A percentile compares a stretch with the other conserved stretches of the same genome.
phyloP scores from a whole-genome alignment of 2,329 filamentous ascomycete genomes.

The Ophioceras dolichostomum region DNA sequence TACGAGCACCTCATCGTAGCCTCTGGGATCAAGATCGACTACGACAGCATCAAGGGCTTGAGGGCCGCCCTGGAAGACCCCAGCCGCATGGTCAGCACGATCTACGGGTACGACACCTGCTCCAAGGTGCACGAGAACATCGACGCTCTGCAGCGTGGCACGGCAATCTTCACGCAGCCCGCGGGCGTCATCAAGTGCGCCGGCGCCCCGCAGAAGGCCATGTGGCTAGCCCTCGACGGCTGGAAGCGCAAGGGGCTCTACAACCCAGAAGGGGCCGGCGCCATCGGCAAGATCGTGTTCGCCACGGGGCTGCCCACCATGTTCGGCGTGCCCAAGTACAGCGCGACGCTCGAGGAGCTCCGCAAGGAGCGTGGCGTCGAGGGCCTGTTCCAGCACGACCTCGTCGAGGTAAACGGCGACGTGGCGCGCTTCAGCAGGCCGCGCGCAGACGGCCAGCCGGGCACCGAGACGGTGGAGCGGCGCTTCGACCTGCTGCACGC shows the following conservation, averaged over 20 bases:
- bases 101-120: slow-evolving; percentile 43
- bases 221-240: slow-evolving; percentile 49
- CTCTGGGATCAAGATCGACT: slow-evolving; percentile 42
- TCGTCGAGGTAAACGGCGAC: slow-evolving; percentile 39
- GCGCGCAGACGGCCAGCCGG: slow-evolving; percentile 17
- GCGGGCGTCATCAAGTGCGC: slow-evolving; percentile 47
- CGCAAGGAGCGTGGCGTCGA: slow-evolving; percentile 42
- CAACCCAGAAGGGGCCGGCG: slow-evolving; percentile 23
- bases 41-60: slow-evolving; percentile 39
- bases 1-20: slow-evolving; percentile 56
- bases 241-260: slow-evolving; percentile 44
- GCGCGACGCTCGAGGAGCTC: slow-evolving; percentile 36
- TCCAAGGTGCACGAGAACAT: slow-evolving; percentile 40
- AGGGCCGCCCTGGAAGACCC: slow-evolving; percentile 39
- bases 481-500: slow-evolving; percentile 44
- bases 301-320: slow-evolving; percentile 42
- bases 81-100: slow-evolving; percentile 36
- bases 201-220: slow-evolving; percentile 47
- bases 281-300: slow-evolving; percentile 36
- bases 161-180: slow-evolving; percentile 47
- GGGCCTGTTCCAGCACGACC: slow-evolving; percentile 45
- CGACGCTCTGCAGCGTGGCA: slow-evolving; percentile 32
- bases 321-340: slow-evolving; percentile 51
- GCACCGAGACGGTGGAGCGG: slow-evolving; percentile 24
- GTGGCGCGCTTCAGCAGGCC: slow-evolving; percentile 35